Evolutionary conservation across 2,329 filamentous ascomycete species (phyloP), one percentile per base, ranked within the genome.

Genomic region (Sarocladium brachiariae): DNA sequence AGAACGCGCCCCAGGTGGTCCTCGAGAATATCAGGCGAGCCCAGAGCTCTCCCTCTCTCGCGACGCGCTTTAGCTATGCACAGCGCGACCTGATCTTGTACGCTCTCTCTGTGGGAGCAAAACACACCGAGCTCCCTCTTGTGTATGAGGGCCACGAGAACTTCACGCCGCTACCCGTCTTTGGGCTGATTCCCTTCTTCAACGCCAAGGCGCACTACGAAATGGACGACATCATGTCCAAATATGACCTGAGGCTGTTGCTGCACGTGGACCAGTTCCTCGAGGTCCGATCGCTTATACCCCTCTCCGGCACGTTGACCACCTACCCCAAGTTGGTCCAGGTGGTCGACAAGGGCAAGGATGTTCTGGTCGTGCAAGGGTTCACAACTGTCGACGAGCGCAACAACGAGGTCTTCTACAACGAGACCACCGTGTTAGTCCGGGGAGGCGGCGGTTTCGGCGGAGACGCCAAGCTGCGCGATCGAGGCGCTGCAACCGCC

Each of bases 221-320:
- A 67, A 78, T 92, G 60, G 81, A 83, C 63, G 82, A 91, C 50
- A 79, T 99, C 54, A 86, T 97, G 24, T 89, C 91, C 66, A 95
- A 97, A 77, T 99, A 96, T 76, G 89, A 82, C 31, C 91, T 90
- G 54, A 96, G 95, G 89, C 96, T 96, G 89, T 83, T 97, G 48
- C 85, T 99, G 21, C 93, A 99, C 73, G 93, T 93, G 64, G 93
- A 99, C 76, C 93, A 99, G 70, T 99, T 91, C 72, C 87, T 97
- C 56, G 92, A 97, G 72, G 80, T 97, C 63, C 83, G 84, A 65
- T 89, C 91, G 69, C 92, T 92, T 37, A 87, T 97, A 61, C 92
- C 92, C 27, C 96, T 90, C 30, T 79, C 84, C 50, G 90, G 80
- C 49, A 85, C 81, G 51, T 84, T 95, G 45, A 69, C 87, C 59